Evolutionary conservation across 108 stramenopile genomes (phyloP).

Genomic region (Cylindrotheca fusiformis): DNA sequence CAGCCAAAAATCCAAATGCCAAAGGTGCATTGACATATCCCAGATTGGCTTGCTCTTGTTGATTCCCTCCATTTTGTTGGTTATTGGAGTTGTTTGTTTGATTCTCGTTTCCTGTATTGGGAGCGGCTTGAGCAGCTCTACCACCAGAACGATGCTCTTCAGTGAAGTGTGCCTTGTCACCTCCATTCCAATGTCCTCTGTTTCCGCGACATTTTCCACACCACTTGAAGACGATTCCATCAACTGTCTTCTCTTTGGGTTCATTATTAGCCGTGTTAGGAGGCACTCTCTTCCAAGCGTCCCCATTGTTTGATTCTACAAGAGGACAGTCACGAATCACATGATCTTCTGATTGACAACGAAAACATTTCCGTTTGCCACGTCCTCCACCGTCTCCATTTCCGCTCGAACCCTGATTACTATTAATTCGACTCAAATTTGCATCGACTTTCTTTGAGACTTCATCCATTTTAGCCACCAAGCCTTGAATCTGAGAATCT

Average conservation of each 20-base stretch:
- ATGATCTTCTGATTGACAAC: too few species aligned
- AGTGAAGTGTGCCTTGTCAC: not conserved
- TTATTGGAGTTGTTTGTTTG: too few species aligned
- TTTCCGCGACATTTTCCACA: not conserved
- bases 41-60: not conserved
- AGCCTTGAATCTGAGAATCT: not conserved
- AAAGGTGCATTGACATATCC: not conserved
- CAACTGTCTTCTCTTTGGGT: conserved; percentile 1
- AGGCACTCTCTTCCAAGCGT: not conserved
- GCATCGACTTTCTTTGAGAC: not conserved
- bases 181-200: conserved; percentile 1
- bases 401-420: too few species aligned
- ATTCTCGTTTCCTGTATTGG: too few species aligned
- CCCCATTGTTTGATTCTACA: not conserved
- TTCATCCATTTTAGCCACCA: conserved; percentile 4
- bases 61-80: not conserved
- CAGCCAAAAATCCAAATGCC: not conserved
- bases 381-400: too few species aligned
- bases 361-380: too few species aligned
- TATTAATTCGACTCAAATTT: too few species aligned
- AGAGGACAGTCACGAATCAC: not conserved
- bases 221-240: not conserved
- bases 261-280: too few species aligned
- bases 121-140: too few species aligned
- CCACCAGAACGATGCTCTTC: not conserved